Base-by-base conservation (phyloP, 768 basidiomycete genomes). In the Suillus discolor region DNA sequence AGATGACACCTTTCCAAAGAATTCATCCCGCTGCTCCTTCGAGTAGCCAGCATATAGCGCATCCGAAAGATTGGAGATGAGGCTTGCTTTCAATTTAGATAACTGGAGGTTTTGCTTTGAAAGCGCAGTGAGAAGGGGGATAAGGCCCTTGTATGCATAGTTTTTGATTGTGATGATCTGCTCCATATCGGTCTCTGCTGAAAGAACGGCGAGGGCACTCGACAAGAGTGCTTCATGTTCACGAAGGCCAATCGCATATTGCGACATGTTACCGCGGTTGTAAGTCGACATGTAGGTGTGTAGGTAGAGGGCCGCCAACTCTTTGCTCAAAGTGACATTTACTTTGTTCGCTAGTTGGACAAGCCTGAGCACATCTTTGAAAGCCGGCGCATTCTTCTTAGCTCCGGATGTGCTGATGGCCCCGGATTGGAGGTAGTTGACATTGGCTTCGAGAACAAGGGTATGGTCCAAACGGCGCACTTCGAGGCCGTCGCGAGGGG, bases 171-270 rank as follows among this genome's bases (percentile, higher is more conserved):
- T 61, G 66, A 44, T 51, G 20, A 36, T 53, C 12, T 65, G 66
- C 12, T 61, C 55, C 49, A 34, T 4, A 18, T 73, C 54, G 4
- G 67, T 28, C 2, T 70, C 63, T 9, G 71, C 75, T 11, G 76
- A 68, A 8, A 73, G 65, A n/a, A 70, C 65, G 6, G 77, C 76
- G 15, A 73, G 69, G 8, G 83, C 81, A 36, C 79, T 80, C 1
- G 83, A 68, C 20, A 90, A 68, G 8, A 81, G 71, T 2, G 66
- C 61, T 49, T 82, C 82, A 79, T 86, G 84, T 45, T 88, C 86
- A 8, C 74, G 67, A 0, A 68, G 3, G 1, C 70, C 67, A 53
- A 88, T 78, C 5, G 77, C 74, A 36, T 51, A 66, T 49, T 60
- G 57, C 0, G 72, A 69, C 57, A 79, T 63, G 42, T 68, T 67